These are phyloP conservation scores for Huntiella abstrusa DNA, from an alignment of 2,329 filamentous ascomycete species.

Conservation along the genomic window DNA sequence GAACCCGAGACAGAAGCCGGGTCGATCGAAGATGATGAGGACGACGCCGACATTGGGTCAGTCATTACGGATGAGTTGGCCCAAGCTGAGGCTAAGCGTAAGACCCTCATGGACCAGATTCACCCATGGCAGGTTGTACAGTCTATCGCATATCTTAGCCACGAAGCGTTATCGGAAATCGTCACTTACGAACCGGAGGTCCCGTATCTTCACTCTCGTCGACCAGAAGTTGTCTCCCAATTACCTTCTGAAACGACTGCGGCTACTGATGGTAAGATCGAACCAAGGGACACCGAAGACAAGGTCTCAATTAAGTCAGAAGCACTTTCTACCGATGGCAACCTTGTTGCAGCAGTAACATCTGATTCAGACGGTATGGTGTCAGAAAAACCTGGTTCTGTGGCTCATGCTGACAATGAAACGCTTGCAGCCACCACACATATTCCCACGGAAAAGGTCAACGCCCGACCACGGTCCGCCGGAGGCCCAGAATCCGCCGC, in stretches of 20 bases:
- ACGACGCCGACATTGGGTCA: conserved; percentile 40
- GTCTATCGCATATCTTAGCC: conserved; percentile 28
- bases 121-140: conserved; percentile 25
- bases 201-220: conserved; percentile 5
- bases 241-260: too few species aligned
- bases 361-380: background rate
- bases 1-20: conserved; percentile 4
- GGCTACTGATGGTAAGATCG: background rate
- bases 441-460: too few species aligned
- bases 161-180: conserved; percentile 30
- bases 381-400: background rate
- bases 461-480: too few species aligned
- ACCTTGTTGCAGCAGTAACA: background rate
- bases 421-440: too few species aligned
- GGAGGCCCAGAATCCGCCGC: too few species aligned
- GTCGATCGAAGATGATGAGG: conserved; percentile 19
- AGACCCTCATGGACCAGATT: conserved; percentile 23
- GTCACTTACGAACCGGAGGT: conserved; percentile 23
- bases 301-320: background rate
- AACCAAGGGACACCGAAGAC: background rate
- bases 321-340: background rate
- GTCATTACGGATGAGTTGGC: conserved; percentile 34
- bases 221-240: background rate
- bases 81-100: conserved; percentile 30
- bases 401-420: background rate